Evolutionary conservation across 129 eudicot species (phyloP), one percentile per base, ranked within the genome.

Genomic region (Flaveria trinervia): DNA sequence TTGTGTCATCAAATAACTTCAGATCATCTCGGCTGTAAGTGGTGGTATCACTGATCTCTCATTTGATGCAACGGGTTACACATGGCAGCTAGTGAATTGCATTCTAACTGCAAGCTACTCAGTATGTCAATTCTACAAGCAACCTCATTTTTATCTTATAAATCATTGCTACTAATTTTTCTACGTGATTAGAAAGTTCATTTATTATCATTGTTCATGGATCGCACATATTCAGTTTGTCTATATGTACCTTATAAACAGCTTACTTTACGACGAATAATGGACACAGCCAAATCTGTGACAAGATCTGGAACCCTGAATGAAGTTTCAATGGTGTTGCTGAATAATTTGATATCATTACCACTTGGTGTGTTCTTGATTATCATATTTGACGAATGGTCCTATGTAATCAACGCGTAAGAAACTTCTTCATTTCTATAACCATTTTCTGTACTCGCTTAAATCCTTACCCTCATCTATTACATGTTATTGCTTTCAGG

Each of bases 41-140:
- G 88, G 97, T 18, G 97, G 97, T 43, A 74, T 91, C 83, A 91
- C 97, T 11, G 97, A 91, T 73, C 92, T 91, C 75, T 84, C 97
- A 11, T 88, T 84, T 28, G 84, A 91, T 65, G 71, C 92, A 17
- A 77, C 81, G 50, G 97, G 97, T 28, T 91, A 91, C 82, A 76
- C 88, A 18, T 88, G 97, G 94, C 92, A 91, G 78, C 74, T 85
- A 4, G 52, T 80, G 14, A 91, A 88, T 70, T 91, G 97, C 77
- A 59, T 85, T 78, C 81, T 91, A 26, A 91, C 94, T n/a, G 97
- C 97, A 83, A 80, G 89, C 91, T 88, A 91, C 90, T 88, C 94
- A 28, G 96, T 88, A 86, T 30, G 83, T 71, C 8, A 11, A 82
- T 76, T 74, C 11, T 73, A 64, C 36, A 28, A 62, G 33, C 46